Evolutionary conservation across 2,329 filamentous ascomycete species (phyloP).

Genomic region (Trichoderma afroharzianum): DNA sequence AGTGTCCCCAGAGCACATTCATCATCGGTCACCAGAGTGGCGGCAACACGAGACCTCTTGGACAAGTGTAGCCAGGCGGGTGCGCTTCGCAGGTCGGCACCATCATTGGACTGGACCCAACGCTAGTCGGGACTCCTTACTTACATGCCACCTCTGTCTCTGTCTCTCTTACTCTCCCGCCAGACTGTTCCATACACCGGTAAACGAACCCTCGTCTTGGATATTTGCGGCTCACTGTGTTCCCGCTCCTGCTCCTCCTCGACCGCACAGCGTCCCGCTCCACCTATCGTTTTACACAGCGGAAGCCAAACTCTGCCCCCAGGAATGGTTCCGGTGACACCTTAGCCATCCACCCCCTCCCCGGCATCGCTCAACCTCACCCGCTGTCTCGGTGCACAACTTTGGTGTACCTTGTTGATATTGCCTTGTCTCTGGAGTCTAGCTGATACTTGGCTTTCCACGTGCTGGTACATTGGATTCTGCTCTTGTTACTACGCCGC

Average conservation of each 20-base stretch:
- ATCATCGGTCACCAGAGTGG: conserved; percentile 4
- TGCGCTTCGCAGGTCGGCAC: conserved; percentile 15
- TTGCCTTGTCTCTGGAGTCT: conserved; percentile 33
- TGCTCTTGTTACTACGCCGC: conserved; percentile 30
- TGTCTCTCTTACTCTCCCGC: conserved; percentile 22
- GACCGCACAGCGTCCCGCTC: conserved; percentile 23
- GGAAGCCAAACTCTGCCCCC: conserved; percentile 27
- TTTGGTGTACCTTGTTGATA: conserved; percentile 27
- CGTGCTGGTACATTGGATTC: conserved; percentile 35
- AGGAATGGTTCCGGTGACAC: conserved; percentile 35
- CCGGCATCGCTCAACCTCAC: conserved; percentile 29
- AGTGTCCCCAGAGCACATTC: conserved; percentile 1
- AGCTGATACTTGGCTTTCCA: conserved; percentile 34
- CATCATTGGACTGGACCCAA: conserved; percentile 16
- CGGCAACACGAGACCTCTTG: conserved; percentile 10
- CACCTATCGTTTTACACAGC: conserved; percentile 27
- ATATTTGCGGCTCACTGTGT: conserved; percentile 23
- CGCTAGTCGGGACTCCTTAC: conserved; percentile 25
- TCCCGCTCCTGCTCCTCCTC: conserved; percentile 20
- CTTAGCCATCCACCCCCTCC: conserved; percentile 33
- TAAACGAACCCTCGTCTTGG: conserved; percentile 16
- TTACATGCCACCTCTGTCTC: conserved; percentile 26
- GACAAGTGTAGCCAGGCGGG: conserved; percentile 6
- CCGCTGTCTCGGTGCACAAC: conserved; percentile 27
- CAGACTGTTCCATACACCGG: conserved; percentile 1